Evolutionary conservation across 371 early-diverging fungal genomes (phyloP).

Genomic region (Batrachochytrium dendrobatidis): DNA sequence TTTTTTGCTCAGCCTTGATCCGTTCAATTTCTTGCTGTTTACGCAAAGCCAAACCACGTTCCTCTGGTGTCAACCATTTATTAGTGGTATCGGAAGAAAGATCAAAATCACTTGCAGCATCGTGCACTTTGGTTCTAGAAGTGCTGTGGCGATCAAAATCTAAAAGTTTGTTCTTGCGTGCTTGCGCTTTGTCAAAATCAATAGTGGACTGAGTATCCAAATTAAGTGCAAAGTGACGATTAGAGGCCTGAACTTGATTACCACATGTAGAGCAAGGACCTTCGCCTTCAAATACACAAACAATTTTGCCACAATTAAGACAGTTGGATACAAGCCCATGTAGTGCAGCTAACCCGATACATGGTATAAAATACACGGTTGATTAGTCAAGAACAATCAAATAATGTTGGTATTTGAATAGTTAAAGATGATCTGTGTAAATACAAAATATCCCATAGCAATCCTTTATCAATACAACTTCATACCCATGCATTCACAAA

Average conservation of each 20-base stretch:
- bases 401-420: not conserved
- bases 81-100: conserved; percentile 53
- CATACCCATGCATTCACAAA: conserved; percentile 35
- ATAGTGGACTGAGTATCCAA: conserved; percentile 17
- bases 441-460: conserved; percentile 37
- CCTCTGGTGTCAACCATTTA: conserved; percentile 72
- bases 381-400: not conserved
- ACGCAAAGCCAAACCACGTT: conserved; percentile 44
- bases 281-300: conserved; percentile 70
- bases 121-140: conserved; percentile 64
- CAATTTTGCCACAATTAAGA: conserved; percentile 79
- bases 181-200: conserved; percentile 52
- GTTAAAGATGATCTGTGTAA: conserved; percentile 30
- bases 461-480: not conserved
- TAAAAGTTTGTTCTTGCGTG: conserved; percentile 65
- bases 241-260: conserved; percentile 46
- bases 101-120: conserved; percentile 60
- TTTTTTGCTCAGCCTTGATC: conserved; percentile 38
- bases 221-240: conserved; percentile 8
- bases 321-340: conserved; percentile 82
- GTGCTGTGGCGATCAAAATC: conserved; percentile 77
- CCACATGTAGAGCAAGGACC: conserved; percentile 83
- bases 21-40: conserved; percentile 28
- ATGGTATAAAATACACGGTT: no score
- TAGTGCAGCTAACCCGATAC: conserved; percentile 48